Conservation (phyloP, 208 protist species). For the Angomonas deanei region DNA sequence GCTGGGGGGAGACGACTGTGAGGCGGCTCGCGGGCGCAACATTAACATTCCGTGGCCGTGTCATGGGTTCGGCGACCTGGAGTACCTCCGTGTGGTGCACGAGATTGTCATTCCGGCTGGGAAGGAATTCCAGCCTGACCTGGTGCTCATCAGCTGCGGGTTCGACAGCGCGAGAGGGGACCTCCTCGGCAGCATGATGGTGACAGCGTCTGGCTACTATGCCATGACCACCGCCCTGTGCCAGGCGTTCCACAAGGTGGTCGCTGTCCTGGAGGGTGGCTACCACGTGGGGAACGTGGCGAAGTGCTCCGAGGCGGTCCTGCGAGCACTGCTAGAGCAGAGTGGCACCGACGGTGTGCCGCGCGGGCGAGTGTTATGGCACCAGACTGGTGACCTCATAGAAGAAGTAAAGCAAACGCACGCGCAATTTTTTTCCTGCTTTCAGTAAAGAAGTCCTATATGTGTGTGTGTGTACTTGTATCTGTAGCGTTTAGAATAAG, state of each 20-base stretch:
- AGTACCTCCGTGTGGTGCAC: constrained; percentile 92
- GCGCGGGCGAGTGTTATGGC: constrained; percentile 46
- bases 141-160: constrained; percentile 93
- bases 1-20: constrained; percentile 43
- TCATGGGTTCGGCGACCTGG: constrained; percentile 85
- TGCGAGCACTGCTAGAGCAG: constrained; percentile 67
- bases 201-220: constrained; percentile 76
- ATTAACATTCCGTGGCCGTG: constrained; percentile 93
- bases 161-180: constrained; percentile 94
- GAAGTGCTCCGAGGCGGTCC: constrained; percentile 69
- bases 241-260: constrained; percentile 37
- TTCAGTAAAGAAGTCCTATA: constrained; percentile 6
- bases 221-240: constrained; percentile 64
- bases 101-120: constrained; percentile 90
- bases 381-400: constrained; percentile 33
- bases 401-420: constrained; percentile 28
- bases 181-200: constrained; percentile 84
- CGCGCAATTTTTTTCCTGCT: constrained; percentile 19
- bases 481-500: too few relatives aligned
- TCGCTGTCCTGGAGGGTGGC: constrained; percentile 88
- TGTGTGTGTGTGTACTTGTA: not conserved
- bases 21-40: constrained; percentile 76
- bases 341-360: constrained; percentile 22
- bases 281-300: constrained; percentile 85
- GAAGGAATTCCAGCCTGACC: constrained; percentile 85